Percentiles rank a stretch among this genome's conserved stretches.
Evolutionary conservation across 306 rosid species (phyloP).

Genomic region (Sechiopsis laciniata): DNA sequence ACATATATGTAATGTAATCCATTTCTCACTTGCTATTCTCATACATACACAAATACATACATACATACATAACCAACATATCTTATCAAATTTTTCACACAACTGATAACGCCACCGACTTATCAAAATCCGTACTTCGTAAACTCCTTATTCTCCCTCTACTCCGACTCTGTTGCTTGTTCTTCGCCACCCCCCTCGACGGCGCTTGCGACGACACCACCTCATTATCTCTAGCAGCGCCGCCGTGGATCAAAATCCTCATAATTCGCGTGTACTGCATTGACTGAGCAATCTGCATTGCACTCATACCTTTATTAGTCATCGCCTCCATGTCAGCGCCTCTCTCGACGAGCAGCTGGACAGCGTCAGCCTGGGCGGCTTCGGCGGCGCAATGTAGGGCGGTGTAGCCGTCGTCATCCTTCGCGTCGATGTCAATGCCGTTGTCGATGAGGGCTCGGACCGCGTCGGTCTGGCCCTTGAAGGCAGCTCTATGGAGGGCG

Average conservation of each 20-base stretch:
- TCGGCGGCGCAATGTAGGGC: constrained; percentile 72
- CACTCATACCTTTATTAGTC: constrained; percentile 64
- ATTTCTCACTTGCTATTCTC: neutral
- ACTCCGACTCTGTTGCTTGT: neutral
- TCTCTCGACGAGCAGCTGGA: constrained; percentile 60
- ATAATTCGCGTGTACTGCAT: constrained; percentile 54
- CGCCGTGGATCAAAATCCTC: constrained; percentile 58
- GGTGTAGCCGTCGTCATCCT: constrained; percentile 75
- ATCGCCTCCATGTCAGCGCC: constrained; percentile 62
- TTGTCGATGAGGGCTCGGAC: constrained; percentile 43
- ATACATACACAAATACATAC: no score
- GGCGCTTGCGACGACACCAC: neutral
- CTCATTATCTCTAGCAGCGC: constrained; percentile 31
- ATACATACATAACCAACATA: no score
- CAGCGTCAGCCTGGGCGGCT: constrained; percentile 56
- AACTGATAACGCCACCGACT: neutral
- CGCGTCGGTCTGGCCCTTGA: constrained; percentile 52
- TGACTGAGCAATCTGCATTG: constrained; percentile 62
- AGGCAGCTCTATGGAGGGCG: constrained; percentile 64
- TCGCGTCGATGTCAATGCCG: constrained; percentile 59
- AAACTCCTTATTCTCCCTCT: neutral
- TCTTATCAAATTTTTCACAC: neutral
- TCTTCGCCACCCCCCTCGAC: constrained; percentile 22
- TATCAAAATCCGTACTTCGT: neutral
- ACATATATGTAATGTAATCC: neutral